A percentile compares a stretch with the other conserved stretches of the same genome.
phyloP scores from a whole-genome alignment of 805 yeast species.

The Kregervanrija pseudodelftensis region DNA sequence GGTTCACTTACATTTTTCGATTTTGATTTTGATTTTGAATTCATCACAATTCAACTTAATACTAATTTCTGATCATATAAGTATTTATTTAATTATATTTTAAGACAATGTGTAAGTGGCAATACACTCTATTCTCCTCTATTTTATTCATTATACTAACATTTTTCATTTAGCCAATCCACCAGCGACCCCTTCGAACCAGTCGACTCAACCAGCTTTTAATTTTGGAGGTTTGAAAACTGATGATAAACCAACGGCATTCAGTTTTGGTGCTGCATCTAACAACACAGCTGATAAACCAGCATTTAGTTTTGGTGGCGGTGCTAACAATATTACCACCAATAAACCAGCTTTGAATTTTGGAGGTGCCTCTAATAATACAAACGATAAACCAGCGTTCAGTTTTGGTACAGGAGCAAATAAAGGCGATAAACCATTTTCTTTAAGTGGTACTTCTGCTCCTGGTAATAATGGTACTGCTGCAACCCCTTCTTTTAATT shows the following conservation, averaged over 20 bases:
- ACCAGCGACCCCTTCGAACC: no score
- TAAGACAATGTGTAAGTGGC: no score
- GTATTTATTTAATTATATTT: no score
- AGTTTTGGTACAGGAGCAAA: conserved; percentile 1
- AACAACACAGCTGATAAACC: not conserved
- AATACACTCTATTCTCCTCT: no score
- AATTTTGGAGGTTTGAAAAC: conserved; percentile 3
- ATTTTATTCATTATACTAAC: no score
- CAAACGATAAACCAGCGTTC: conserved; percentile 1
- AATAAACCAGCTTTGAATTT: not conserved
- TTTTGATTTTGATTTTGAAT: not conserved
- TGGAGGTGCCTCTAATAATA: not conserved
- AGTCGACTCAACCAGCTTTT: not conserved
- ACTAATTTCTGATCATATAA: no score
- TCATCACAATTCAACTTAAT: no score
- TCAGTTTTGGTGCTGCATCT: conserved; percentile 3
- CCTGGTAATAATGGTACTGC: conserved; percentile 5
- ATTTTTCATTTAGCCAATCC: no score
- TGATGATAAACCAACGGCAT: not conserved
- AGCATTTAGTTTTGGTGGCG: conserved; percentile 1
- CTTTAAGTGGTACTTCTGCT: not conserved
- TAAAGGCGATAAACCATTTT: not conserved
- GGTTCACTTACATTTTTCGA: not conserved
- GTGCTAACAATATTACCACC: not conserved
- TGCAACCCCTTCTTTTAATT: conserved; percentile 2